These are phyloP conservation scores for Sonneratia alba DNA, from an alignment of 345 rosid species.

Conservation along the genomic window DNA sequence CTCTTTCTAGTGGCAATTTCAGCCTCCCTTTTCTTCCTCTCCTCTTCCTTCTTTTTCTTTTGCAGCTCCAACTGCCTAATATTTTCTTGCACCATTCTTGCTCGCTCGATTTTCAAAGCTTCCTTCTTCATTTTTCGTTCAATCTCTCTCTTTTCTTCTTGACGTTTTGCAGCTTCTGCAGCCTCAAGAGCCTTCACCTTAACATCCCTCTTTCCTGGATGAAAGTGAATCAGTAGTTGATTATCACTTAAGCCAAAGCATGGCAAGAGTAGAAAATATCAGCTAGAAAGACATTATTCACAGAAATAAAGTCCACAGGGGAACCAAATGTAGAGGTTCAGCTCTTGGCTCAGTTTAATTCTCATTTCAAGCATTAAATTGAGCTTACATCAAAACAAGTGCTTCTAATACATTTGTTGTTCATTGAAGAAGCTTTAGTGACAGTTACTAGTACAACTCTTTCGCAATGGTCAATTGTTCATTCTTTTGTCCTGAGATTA, in stretches of 20 bases:
- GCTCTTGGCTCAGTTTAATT: not conserved
- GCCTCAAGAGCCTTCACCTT: slow-evolving; percentile 86
- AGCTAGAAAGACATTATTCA: not conserved
- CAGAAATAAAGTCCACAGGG: not conserved
- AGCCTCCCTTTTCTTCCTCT: slow-evolving; percentile 62
- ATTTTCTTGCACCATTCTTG: slow-evolving; percentile 61
- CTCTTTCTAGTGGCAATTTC: slow-evolving; percentile 68
- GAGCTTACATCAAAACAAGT: not conserved
- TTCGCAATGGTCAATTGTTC: too few species aligned
- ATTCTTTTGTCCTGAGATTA: not conserved
- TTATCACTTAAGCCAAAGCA: not conserved
- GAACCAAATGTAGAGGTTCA: not conserved
- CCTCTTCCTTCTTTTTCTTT: slow-evolving; percentile 72
- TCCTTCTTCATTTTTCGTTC: slow-evolving; percentile 80
- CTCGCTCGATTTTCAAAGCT: slow-evolving; percentile 70
- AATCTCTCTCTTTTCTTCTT: slow-evolving; percentile 75
- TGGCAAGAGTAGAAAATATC: not conserved
- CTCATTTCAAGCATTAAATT: slow-evolving; percentile 1
- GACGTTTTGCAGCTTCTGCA: slow-evolving; percentile 77
- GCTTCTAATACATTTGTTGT: not conserved
- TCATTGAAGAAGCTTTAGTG: too few species aligned
- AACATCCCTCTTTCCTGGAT: slow-evolving; percentile 73
- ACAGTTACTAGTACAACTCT: too few species aligned
- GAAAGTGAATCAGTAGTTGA: not conserved
- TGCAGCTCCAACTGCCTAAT: slow-evolving; percentile 51